Evolutionary conservation across 1,284 basidiomycete species (phyloP).

Genomic region (Cutaneotrichosporon sp.): DNA sequence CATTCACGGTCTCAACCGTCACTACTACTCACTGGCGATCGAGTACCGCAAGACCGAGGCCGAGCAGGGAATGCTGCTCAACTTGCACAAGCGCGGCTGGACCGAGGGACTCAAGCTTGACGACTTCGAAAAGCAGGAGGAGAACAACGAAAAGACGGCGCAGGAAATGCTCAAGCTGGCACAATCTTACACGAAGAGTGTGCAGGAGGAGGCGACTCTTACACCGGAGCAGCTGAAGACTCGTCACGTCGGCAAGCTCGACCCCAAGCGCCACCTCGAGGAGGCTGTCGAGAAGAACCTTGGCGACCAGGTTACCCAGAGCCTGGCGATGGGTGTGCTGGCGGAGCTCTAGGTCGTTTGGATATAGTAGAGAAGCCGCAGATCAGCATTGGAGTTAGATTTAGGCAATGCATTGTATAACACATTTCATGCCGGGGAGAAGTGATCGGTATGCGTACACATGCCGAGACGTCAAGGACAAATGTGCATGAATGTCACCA

Average conservation of each 20-base stretch:
- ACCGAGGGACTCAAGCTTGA: slow-evolving; percentile 86
- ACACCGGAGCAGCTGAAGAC: slow-evolving; percentile 87
- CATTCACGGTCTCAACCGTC: slow-evolving; percentile 90
- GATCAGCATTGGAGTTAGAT: slow-evolving; percentile 4
- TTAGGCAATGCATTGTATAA: slow-evolving; percentile 24
- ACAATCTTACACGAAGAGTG: slow-evolving; percentile 88
- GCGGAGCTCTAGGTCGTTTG: slow-evolving; percentile 64
- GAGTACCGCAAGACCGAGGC: slow-evolving; percentile 95
- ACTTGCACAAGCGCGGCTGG: slow-evolving; percentile 95
- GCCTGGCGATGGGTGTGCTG: slow-evolving; percentile 82
- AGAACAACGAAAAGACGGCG: slow-evolving; percentile 82
- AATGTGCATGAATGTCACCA: background rate
- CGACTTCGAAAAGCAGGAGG: slow-evolving; percentile 80
- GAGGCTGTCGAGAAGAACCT: slow-evolving; percentile 96
- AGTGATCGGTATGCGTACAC: too few species aligned
- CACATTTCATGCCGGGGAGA: background rate
- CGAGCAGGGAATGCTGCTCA: slow-evolving; percentile 97
- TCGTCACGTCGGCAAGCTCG: slow-evolving; percentile 93
- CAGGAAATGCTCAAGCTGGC: slow-evolving; percentile 92
- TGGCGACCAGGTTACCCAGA: slow-evolving; percentile 92
- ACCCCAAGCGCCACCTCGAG: slow-evolving; percentile 93
- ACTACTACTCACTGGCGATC: slow-evolving; percentile 92
- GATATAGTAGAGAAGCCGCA: background rate
- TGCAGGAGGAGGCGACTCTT: slow-evolving; percentile 90
- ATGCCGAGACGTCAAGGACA: background rate